These are phyloP conservation scores for Pyrus betulifolia DNA, from an alignment of 306 rosid genomes.

Conservation along the genomic window DNA sequence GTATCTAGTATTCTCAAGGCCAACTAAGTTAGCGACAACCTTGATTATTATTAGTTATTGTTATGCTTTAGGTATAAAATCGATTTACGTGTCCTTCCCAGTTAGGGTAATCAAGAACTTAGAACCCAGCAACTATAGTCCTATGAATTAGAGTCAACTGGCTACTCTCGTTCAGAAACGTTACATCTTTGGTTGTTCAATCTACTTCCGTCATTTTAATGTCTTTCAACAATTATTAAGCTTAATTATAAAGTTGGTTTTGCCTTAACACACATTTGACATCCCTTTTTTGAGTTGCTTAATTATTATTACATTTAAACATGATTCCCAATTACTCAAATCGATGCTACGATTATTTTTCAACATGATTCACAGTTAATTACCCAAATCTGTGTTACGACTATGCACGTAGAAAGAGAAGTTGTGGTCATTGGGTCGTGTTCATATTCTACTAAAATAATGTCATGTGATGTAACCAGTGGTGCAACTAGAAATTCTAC, in stretches of 20 bases:
- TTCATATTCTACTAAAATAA: too few relatives aligned
- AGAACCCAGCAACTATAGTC: not conserved
- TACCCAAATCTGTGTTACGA: not conserved
- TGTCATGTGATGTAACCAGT: too few relatives aligned
- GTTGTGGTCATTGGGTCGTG: not conserved
- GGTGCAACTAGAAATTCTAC: not conserved
- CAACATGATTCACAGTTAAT: not conserved
- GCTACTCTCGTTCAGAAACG: not conserved
- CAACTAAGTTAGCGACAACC: not conserved
- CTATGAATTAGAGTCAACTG: not conserved
- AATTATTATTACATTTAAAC: too few relatives aligned
- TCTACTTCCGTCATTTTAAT: not conserved
- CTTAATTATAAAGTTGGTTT: not conserved
- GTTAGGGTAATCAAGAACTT: not conserved
- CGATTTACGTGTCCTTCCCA: not conserved
- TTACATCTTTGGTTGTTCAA: not conserved
- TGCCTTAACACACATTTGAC: not conserved
- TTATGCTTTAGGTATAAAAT: not conserved
- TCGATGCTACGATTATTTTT: not conserved
- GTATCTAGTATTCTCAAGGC: not conserved
- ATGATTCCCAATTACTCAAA: not conserved
- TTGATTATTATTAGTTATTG: not conserved
- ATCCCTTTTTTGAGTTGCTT: not conserved
- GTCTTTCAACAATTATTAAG: not conserved
- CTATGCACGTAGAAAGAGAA: not conserved